Evolutionary conservation across 176 grass and related monocot genomes (phyloP), one percentile per base, ranked within the genome.

Genomic region (Coix lacrymajobi): DNA sequence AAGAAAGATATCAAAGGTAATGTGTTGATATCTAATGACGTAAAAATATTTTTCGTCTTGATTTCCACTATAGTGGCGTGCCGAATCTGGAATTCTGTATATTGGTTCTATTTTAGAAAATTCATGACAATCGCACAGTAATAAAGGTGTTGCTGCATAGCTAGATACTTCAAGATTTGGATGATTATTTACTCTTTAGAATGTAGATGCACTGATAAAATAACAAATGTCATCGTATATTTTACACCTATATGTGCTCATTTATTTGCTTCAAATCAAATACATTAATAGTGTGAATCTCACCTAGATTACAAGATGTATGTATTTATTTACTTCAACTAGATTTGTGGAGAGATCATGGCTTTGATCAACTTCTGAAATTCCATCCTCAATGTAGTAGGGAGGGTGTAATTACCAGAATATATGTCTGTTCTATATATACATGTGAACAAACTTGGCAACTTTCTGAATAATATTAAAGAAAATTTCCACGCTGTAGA

Each of bases 1-100:
- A 12, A 71, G 37, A 26, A 89, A 82, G 56, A 62, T 6, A 70
- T 43, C 56, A 14, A 89, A 89, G 88, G 88, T 89, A 89, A 64
- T 71, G 22, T 24, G 14, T 29, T 41, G 4, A 51, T 74, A 48
- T 51, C 12, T 5, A 33, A 73, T 33, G 45, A 12, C 8, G 5
- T 70, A 16, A 77, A 40, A 15, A 70, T 24, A 30, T 19, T 17
- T 58, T 62, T 22, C 70, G 11, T 40, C 28, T 69, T 30, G 16
- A 2, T 62, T 71, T 26, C 76, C 46, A 7, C 25, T 69, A 16
- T 65, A 68, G 69, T 51, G 25, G 31, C 67, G 44, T 79, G 73
- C 6, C 2, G 9, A 46, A 37, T 84, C 11, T 74, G 31, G n/a
- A 66, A 36, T 36, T 66, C 31, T 9, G 58, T 1, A 62, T 62